A percentile compares a stretch with the other conserved stretches of the same genome.
Evolutionary conservation across 257 asterid genomes (phyloP).

Genomic region (Cruciata laevipes): DNA sequence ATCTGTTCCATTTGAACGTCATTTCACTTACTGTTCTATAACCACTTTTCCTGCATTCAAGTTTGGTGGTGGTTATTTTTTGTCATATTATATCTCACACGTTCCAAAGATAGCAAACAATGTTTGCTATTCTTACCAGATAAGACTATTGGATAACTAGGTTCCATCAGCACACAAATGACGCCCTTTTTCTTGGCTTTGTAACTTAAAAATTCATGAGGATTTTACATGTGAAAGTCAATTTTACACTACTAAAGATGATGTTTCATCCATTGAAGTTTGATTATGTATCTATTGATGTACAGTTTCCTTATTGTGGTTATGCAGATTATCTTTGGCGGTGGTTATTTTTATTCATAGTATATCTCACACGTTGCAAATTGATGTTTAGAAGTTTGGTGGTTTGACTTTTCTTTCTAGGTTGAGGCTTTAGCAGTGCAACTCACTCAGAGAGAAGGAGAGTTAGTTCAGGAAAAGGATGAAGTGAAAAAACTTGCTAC

Average conservation of each 20-base stretch:
- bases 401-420: conserved; percentile 20
- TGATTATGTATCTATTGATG: neutral
- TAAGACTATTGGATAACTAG: neutral
- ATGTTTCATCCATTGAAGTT: neutral
- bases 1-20: neutral
- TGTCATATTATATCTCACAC: neutral
- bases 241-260: neutral
- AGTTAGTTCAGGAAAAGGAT: conserved; percentile 78
- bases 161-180: neutral
- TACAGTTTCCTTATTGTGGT: neutral
- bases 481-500: conserved; percentile 89
- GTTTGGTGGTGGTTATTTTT: neutral
- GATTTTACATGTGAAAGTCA: neutral
- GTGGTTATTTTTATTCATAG: neutral
- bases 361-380: neutral
- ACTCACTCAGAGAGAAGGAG: conserved; percentile 87
- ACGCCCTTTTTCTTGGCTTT: neutral
- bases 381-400: neutral
- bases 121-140: neutral
- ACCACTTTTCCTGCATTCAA: neutral
- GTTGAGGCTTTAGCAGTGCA: conserved; percentile 91
- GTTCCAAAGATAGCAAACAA: neutral
- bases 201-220: neutral
- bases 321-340: neutral
- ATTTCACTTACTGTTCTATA: neutral